Base-by-base conservation (phyloP, 495 filamentous ascomycete species). In the Cetradonia linearis region DNA sequence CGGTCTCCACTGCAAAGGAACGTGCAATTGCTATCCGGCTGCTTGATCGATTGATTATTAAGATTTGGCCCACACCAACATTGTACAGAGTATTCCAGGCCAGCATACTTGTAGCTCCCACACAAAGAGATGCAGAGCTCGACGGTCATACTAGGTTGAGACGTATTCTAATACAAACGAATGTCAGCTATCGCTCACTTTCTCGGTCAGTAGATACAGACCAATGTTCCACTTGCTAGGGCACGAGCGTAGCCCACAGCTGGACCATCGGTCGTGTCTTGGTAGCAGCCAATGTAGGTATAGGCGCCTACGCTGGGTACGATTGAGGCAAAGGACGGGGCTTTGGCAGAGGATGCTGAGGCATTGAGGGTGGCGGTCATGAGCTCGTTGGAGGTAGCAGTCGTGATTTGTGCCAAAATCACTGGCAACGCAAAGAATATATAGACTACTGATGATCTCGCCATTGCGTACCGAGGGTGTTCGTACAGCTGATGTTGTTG, bases 251-350 rank as follows among this genome's bases (percentile, higher is more conserved):
- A 36, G 8, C 58, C 57, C 13, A 47, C 53, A 14, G 46, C 50
- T 1, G 38, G 13, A 37, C 63, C 34, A 37, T 62, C 61, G 16
- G 62, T 65, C 14, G 70, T 73, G 38, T 71, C 70, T 44, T 71
- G 71, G 61, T 69, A 73, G 53, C 70, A 73, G 27, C 70, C 70
- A 5, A 63, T 50, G 54, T 73, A 69, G 20, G 47, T 36, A 55
- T 70, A 70, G 2, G 59, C 37, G 18, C 62, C 42, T 4, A 63
- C 60, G 13, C 62, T 65, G 20, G 61, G 64, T 18, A 63, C 50
- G 49, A 63, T 55, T 18, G 59, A 64, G 48, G 62, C 37, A 52
- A 31, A 31, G 16, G 59, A 34, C 6, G 36, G 36, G 31, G 62
- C n/a, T 14, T 33, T 30, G 36, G 40, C 20, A 38, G 60, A 13